These are phyloP conservation scores for Aspergillus chevalieri DNA, from an alignment of 2,329 filamentous ascomycete species.

Conservation along the genomic window DNA sequence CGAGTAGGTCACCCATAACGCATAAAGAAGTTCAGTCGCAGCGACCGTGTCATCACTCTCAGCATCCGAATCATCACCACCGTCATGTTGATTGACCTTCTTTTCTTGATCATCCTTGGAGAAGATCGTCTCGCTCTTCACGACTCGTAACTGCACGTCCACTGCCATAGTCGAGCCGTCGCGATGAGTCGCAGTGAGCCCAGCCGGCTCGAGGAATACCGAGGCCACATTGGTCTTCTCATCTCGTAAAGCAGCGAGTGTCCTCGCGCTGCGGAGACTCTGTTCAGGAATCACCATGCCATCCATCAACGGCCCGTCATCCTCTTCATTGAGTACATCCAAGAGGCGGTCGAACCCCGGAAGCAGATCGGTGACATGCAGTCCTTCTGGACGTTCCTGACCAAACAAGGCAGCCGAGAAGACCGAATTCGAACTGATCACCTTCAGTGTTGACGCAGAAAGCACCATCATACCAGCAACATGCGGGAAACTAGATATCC, in stretches of 20 bases:
- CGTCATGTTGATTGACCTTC: conserved; percentile 57
- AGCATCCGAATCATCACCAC: conserved; percentile 32
- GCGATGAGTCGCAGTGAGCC: conserved; percentile 76
- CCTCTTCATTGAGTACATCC: conserved; percentile 74
- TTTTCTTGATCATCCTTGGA: conserved; percentile 56
- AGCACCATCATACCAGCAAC: conserved; percentile 96
- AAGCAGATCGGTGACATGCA: conserved; percentile 72
- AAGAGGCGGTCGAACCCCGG: conserved; percentile 83
- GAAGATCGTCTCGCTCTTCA: conserved; percentile 73
- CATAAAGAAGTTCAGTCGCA: conserved; percentile 79
- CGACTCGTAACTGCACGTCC: conserved; percentile 92
- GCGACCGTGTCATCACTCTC: conserved; percentile 37
- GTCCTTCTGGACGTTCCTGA: conserved; percentile 73
- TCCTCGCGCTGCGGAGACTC: conserved; percentile 83
- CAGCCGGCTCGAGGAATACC: conserved; percentile 76
- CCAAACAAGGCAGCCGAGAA: conserved; percentile 92
- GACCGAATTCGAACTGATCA: conserved; percentile 90
- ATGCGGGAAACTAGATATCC: conserved; percentile 90
- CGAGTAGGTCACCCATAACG: conserved; percentile 95
- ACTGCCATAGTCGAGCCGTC: conserved; percentile 90
- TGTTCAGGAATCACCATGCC: conserved; percentile 97
- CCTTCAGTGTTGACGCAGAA: conserved; percentile 67
- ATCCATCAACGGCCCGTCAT: conserved; percentile 74
- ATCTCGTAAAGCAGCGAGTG: conserved; percentile 75
- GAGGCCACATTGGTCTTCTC: conserved; percentile 71